Base-by-base conservation (phyloP, 2,329 filamentous ascomycete genomes). In the Fusarium sacchari region DNA sequence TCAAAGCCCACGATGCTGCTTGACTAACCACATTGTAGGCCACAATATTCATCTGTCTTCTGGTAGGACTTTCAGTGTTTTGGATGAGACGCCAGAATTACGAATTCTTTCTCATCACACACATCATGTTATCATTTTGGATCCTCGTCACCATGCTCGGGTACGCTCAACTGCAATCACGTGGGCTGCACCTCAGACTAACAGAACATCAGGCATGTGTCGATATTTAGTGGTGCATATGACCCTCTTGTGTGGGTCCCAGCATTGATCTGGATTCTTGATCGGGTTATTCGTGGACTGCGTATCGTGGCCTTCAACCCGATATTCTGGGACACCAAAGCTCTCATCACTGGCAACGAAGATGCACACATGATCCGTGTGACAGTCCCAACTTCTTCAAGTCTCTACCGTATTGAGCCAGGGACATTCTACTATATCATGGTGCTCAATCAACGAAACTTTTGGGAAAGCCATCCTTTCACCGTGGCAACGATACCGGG, bases 391-490 rank as follows among this genome's bases (percentile, higher is more conserved):
- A 78, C 78, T 44, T 73, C 71, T 9, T 77, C 77, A 5, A 81
- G 78, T 36, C 60, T 79, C 13, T 85, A 83, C 60, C 76, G 4
- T 0, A 74, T 42, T 79, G 80, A 22, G 66, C 72, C 85, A 0
- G 86, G 86, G 1, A 85, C 83, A 2, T 86, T 82, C 72, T 87
- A 85, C 72, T 87, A 85, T 65, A 66, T 87, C 8, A 82, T 83
- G 64, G 78, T 84, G 11, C 80, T 87, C 13, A 79, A 83, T 56
- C 61, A 39, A 17, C 43, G 80, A 80, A 60, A 65, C 76, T 46
- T 78, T 58, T 88, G 86, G 86, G 85, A 88, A 63, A 86, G 84
- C 63, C 86, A 88, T 49, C 86, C 86, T 0, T 88, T 88, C 64
- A 87, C 86, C 0, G 81, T 87, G 28, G 84, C 83, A 4, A 79